These are phyloP conservation scores for Aspergillus sp. DNA, from an alignment of 2,329 filamentous ascomycete species.

Conservation along the genomic window DNA sequence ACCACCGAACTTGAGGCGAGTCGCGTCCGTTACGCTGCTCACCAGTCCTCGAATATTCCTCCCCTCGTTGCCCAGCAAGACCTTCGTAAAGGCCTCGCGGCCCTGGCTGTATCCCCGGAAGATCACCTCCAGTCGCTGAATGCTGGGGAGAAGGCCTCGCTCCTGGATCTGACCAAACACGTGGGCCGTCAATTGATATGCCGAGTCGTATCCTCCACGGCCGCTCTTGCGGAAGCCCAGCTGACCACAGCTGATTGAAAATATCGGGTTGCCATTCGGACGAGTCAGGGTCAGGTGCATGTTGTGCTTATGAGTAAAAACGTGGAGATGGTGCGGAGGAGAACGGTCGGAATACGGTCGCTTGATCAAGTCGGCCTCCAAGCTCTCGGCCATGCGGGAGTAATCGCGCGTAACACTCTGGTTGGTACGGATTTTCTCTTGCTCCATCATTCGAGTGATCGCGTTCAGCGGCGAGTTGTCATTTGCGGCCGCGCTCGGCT, in stretches of 20 bases:
- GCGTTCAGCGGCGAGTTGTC: conserved; percentile 28
- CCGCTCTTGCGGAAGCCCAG: conserved; percentile 86
- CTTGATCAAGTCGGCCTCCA: conserved; percentile 36
- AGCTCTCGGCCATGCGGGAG: conserved; percentile 30
- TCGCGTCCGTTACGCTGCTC: conserved; percentile 77
- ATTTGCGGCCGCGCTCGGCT: conserved; percentile 10
- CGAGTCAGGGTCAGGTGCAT: conserved; percentile 87
- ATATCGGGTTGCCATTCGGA: conserved; percentile 74
- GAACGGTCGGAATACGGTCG: conserved; percentile 36
- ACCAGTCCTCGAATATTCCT: conserved; percentile 72
- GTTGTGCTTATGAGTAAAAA: conserved; percentile 90
- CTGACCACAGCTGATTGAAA: conserved; percentile 80
- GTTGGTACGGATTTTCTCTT: conserved; percentile 16
- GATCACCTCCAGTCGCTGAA: conserved; percentile 74
- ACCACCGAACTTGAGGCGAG: conserved; percentile 93
- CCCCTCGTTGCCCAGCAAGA: conserved; percentile 82
- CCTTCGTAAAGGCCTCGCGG: conserved; percentile 85
- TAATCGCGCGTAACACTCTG: conserved; percentile 29
- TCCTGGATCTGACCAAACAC: conserved; percentile 83
- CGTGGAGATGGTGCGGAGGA: conserved; percentile 76
- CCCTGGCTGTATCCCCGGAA: conserved; percentile 83
- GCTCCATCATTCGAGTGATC: conserved; percentile 33
- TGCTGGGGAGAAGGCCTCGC: conserved; percentile 72
- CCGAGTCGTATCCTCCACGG: conserved; percentile 83
- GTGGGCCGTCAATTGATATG: conserved; percentile 83